Evolutionary conservation across 768 basidiomycete species (phyloP).

Genomic region (Hydnum rufescens): DNA sequence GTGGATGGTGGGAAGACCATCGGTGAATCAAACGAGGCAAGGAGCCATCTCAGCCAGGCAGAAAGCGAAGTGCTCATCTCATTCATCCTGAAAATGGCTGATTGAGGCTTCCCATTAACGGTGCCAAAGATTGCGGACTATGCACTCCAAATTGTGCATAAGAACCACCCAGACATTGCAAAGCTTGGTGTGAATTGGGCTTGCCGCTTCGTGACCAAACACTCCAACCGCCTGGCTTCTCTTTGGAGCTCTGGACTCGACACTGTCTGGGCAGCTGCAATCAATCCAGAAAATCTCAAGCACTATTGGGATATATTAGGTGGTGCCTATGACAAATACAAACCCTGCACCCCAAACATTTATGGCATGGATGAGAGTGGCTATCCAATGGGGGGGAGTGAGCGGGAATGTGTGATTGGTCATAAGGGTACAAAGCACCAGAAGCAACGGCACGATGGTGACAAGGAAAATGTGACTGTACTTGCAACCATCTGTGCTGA

Average conservation of each 20-base stretch:
- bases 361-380: not conserved
- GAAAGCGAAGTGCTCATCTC: not conserved
- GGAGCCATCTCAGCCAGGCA: not conserved
- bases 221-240: not conserved
- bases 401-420: not conserved
- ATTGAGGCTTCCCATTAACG: not conserved
- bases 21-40: not conserved
- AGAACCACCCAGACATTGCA: not conserved
- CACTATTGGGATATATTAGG: not conserved
- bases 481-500: constrained; percentile 5
- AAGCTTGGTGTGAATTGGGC: not conserved
- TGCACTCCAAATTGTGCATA: not conserved
- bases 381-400: not conserved
- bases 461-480: constrained; percentile 3
- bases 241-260: not conserved
- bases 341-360: not conserved
- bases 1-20: not conserved
- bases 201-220: not conserved
- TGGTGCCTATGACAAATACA: not conserved
- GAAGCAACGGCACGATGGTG: not conserved
- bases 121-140: not conserved
- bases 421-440: not conserved
- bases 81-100: not conserved
- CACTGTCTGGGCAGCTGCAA: not conserved
- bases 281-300: not conserved